Evolutionary conservation across 257 asterid genomes (phyloP), one percentile per base, ranked within the genome.

Genomic region (Solanum lignicaule): DNA sequence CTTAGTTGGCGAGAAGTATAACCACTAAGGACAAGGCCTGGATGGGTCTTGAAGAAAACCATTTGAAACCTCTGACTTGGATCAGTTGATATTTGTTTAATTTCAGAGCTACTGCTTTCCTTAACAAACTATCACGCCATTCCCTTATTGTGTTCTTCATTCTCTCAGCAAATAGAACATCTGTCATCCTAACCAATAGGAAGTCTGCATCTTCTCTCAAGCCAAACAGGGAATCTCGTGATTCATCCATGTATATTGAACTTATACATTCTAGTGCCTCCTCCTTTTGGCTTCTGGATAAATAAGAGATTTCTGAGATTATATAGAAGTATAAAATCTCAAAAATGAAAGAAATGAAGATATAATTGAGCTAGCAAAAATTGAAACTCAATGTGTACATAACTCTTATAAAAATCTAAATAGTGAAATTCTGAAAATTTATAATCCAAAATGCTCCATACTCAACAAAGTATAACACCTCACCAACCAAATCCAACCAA

Each of bases 301-400:
- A 93, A 95, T 97, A 97, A 94, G 98, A 97, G 92, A 95, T 89
- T 89, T 98, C 98, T 96, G 98, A 94, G 93, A 94, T 94, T 92
- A 92, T 88, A 90, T 89, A 89, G 91, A 86, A 69, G 89, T 84
- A 90, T 87, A 93, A 93, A 88, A 89, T 91, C 95, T 91, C 96
- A 92, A 94, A 92, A 93, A 62, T 7, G 60, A 78, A 39, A 92
- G 92, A 92, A 93, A 62, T 7, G 60, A 41, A 39, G 65, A 78
- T 29, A 78, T 25, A 41, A 43, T 16, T 43, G 38, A 78, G 84
- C 84, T n/a, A 41, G 25, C 62, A 13, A 78, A 35, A 25, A 41
- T 7, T 7, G 36, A 78, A 78, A 41, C 6, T 41, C 84, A 78
- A 25, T 78, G 38, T 4, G 84, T 41, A 43, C 62, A 25, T 7